These are phyloP conservation scores for Nicotiana knightiana DNA, from an alignment of 257 asterid species.

Conservation along the genomic window DNA sequence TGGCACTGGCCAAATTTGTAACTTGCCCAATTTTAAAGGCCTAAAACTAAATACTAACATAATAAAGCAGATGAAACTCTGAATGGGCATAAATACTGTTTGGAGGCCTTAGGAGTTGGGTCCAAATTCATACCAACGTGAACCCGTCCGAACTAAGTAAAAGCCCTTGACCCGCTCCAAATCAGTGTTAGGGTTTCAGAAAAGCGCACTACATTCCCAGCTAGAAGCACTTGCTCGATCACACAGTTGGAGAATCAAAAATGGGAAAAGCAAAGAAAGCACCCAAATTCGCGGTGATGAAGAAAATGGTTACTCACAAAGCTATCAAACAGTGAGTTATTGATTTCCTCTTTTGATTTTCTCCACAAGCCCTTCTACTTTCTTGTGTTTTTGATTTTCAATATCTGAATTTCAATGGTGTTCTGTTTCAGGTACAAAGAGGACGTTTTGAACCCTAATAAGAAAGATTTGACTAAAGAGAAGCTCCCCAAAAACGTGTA, in stretches of 20 bases:
- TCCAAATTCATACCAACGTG: too few relatives aligned
- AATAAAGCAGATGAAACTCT: too few relatives aligned
- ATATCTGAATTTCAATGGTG: background rate
- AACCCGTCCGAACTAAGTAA: background rate
- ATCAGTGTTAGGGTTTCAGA: background rate
- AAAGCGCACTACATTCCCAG: background rate
- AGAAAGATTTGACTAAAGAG: slow-evolving; percentile 68
- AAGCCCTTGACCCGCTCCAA: background rate
- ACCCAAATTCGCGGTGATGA: slow-evolving; percentile 92
- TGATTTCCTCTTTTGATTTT: background rate
- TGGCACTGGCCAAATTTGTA: too few relatives aligned
- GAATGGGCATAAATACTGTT: too few relatives aligned
- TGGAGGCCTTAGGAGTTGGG: too few relatives aligned
- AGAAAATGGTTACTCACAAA: slow-evolving; percentile 60
- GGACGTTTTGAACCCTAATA: slow-evolving; percentile 83
- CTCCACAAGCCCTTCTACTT: background rate
- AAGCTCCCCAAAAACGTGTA: slow-evolving; percentile 92
- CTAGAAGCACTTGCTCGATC: background rate
- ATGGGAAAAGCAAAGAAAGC: slow-evolving; percentile 86
- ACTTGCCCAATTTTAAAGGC: too few relatives aligned
- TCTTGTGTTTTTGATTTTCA: background rate
- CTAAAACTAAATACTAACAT: too few relatives aligned
- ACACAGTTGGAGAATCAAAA: background rate
- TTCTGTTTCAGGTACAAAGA: slow-evolving; percentile 52
- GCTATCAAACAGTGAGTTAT: slow-evolving; percentile 63